phyloP scores from a whole-genome alignment of 306 rosid genomes.

The Lathyrus oleraceus region DNA sequence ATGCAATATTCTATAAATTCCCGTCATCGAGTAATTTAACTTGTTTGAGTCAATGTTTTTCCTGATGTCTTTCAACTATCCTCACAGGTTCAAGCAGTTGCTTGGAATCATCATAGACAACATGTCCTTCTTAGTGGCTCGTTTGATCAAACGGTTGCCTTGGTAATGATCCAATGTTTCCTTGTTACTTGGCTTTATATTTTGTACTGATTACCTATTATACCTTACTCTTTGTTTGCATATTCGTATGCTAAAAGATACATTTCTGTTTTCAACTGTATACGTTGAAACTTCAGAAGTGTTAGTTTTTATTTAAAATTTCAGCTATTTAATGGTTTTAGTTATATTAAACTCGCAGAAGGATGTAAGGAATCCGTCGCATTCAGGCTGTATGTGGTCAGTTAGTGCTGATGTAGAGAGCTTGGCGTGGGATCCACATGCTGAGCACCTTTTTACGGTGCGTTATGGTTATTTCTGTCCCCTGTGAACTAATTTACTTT shows the following conservation, averaged over 20 bases:
- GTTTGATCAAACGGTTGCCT: slow-evolving; percentile 74
- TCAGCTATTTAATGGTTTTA: slow-evolving; percentile 20
- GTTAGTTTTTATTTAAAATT: neutral
- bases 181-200: neutral
- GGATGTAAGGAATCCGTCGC: slow-evolving; percentile 79
- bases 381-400: slow-evolving; percentile 84
- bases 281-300: slow-evolving; percentile 12
- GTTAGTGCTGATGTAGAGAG: slow-evolving; percentile 83
- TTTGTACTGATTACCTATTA: slow-evolving; percentile 15
- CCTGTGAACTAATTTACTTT: neutral
- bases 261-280: slow-evolving; percentile 21
- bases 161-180: slow-evolving; percentile 59
- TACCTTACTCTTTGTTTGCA: slow-evolving; percentile 2
- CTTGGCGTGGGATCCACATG: slow-evolving; percentile 96
- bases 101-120: slow-evolving; percentile 77
- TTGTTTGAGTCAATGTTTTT: slow-evolving; percentile 1
- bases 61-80: slow-evolving; percentile 40
- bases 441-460: slow-evolving; percentile 83
- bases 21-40: neutral
- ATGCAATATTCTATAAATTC: neutral
- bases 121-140: slow-evolving; percentile 93
- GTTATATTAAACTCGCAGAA: slow-evolving; percentile 56
- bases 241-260: slow-evolving; percentile 11
- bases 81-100: slow-evolving; percentile 90
- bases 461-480: slow-evolving; percentile 36